A percentile compares a stretch with the other conserved stretches of the same genome.
Evolutionary conservation across 768 basidiomycete species (phyloP).

Genomic region (Tulasnella sp.): DNA sequence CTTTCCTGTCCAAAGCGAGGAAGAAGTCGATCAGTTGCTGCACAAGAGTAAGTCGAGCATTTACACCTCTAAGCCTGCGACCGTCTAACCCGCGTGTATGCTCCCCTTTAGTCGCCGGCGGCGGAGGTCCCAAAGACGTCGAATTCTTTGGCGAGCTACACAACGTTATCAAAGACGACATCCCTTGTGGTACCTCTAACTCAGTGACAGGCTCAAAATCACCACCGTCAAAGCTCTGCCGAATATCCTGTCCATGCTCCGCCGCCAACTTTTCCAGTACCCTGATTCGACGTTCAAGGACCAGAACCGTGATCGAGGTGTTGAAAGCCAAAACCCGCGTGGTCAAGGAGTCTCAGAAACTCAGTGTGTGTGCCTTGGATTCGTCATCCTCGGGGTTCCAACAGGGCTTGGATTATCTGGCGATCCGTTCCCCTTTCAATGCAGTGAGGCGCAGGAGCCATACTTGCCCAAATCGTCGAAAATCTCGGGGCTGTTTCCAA

Average conservation of each 20-base stretch:
- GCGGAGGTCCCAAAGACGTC: conserved; percentile 95
- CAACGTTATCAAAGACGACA: conserved; percentile 70
- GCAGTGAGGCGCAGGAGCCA: no score
- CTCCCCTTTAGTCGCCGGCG: conserved; percentile 61
- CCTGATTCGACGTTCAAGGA: conserved; percentile 95
- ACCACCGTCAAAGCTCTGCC: conserved; percentile 96
- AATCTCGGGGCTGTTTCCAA: no score
- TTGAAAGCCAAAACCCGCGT: conserved; percentile 76
- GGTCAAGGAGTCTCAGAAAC: conserved; percentile 77
- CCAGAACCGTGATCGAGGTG: conserved; percentile 98
- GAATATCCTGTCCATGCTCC: conserved; percentile 90
- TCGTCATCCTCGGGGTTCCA: conserved; percentile 96
- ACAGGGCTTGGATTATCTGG: no score
- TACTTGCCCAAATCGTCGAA: no score
- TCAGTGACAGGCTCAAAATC: conserved; percentile 72
- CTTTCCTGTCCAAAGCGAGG: conserved; percentile 79
- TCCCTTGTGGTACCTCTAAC: conserved; percentile 91
- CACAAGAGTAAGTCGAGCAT: conserved; percentile 61
- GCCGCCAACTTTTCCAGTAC: conserved; percentile 66
- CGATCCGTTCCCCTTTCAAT: no score
- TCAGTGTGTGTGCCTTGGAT: conserved; percentile 86
- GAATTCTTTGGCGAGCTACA: conserved; percentile 78
- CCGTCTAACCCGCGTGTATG: background rate
- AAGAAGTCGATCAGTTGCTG: conserved; percentile 80
- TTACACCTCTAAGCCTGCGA: background rate